Evolutionary conservation across 768 basidiomycete species (phyloP).

Genomic region (Mycena vulgaris): DNA sequence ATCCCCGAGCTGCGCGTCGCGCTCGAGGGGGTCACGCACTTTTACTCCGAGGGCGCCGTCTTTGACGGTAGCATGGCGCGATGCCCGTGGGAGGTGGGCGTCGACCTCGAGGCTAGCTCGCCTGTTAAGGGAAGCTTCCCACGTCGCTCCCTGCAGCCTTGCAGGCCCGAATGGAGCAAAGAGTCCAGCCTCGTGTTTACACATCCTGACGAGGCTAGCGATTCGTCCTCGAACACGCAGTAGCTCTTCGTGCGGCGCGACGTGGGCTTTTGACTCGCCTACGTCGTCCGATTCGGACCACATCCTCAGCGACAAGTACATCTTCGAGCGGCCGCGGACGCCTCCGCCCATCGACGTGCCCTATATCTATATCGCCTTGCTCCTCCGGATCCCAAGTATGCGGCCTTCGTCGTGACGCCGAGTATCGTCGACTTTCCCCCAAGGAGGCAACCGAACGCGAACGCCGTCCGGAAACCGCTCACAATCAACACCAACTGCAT

Average conservation of each 20-base stretch:
- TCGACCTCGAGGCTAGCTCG: constrained; percentile 59
- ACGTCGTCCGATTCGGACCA: constrained; percentile 61
- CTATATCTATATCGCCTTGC: constrained; percentile 59
- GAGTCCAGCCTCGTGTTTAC: constrained; percentile 50
- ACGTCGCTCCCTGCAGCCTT: constrained; percentile 36
- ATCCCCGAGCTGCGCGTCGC: constrained; percentile 69
- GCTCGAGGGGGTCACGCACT: constrained; percentile 70
- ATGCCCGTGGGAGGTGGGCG: constrained; percentile 83
- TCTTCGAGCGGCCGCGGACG: constrained; percentile 64
- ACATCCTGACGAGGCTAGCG: constrained; percentile 19
- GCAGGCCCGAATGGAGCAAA: constrained; percentile 59
- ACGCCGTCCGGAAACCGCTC: constrained; percentile 60
- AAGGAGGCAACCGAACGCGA: constrained; percentile 55
- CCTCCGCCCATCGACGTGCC: constrained; percentile 58
- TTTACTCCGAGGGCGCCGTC: constrained; percentile 82
- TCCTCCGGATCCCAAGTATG: constrained; percentile 55
- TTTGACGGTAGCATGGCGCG: constrained; percentile 88
- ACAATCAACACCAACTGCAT: constrained; percentile 73
- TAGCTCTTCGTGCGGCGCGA: constrained; percentile 65
- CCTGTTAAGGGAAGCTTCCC: constrained; percentile 47
- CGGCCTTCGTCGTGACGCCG: constrained; percentile 73
- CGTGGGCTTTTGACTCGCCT: constrained; percentile 69
- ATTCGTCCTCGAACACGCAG: constrained; percentile 44
- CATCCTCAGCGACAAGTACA: constrained; percentile 54
- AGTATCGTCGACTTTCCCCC: constrained; percentile 62